Evolutionary conservation across 345 rosid species (phyloP).

Genomic region (Syzygium aqueum): DNA sequence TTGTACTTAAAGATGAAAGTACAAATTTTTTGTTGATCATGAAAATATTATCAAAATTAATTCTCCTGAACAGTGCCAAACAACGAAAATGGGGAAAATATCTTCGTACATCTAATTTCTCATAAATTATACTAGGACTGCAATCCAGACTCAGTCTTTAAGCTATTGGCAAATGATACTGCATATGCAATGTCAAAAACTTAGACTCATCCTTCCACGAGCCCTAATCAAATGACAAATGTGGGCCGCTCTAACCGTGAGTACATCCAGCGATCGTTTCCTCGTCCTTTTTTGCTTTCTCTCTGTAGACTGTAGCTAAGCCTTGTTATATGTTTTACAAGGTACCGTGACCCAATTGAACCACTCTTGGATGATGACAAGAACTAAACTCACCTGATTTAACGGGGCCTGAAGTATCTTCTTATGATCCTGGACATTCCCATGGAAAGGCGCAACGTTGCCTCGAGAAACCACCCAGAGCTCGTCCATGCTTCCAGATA

Average conservation of each 20-base stretch:
- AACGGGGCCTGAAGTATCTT: not conserved
- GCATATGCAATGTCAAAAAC: not conserved
- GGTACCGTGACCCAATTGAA: not conserved
- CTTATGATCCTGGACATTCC: not conserved
- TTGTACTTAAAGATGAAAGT: not conserved
- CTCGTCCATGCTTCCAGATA: not conserved
- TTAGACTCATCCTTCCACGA: not conserved
- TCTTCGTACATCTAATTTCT: not conserved
- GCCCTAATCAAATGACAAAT: not conserved
- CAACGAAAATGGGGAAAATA: too few species aligned
- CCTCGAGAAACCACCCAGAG: not conserved
- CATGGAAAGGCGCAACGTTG: not conserved
- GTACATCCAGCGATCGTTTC: not conserved
- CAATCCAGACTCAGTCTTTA: too few species aligned
- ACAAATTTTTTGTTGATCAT: not conserved
- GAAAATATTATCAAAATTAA: too few species aligned
- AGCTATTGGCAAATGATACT: not conserved
- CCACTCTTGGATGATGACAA: not conserved
- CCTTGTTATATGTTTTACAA: not conserved
- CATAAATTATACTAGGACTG: too few species aligned
- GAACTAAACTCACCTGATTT: not conserved
- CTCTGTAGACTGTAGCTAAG: not conserved
- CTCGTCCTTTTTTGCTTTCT: not conserved
- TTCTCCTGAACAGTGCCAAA: not conserved
- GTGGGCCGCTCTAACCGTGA: too few species aligned